These are phyloP conservation scores for Xylaria hypoxylon DNA, from an alignment of 2,329 filamentous ascomycete species.

Conservation along the genomic window DNA sequence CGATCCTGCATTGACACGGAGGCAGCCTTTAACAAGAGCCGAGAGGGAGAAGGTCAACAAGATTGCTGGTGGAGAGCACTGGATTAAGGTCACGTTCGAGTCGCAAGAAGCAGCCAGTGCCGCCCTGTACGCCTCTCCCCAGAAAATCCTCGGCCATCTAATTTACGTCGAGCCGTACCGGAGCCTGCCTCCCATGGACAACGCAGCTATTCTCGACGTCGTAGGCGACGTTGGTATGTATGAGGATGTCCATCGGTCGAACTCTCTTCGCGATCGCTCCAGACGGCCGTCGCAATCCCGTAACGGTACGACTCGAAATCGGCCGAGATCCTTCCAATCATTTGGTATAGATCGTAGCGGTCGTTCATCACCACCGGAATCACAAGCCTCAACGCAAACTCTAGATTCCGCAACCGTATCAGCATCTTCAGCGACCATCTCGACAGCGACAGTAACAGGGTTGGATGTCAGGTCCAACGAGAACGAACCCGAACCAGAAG, in stretches of 20 bases:
- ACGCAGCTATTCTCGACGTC: constrained; percentile 70
- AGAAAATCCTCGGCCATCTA: constrained; percentile 76
- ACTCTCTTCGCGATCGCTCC: constrained; percentile 28
- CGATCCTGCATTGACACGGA: constrained; percentile 76
- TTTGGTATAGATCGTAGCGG: constrained; percentile 28
- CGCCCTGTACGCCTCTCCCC: constrained; percentile 76
- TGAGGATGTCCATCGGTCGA: constrained; percentile 41
- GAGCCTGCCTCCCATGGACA: constrained; percentile 71
- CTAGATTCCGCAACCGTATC: constrained; percentile 64
- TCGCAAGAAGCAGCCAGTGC: constrained; percentile 76
- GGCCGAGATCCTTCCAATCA: constrained; percentile 52
- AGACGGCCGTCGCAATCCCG: constrained; percentile 45
- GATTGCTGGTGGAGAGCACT: constrained; percentile 86
- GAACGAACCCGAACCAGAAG: constrained; percentile 46
- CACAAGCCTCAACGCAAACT: constrained; percentile 66
- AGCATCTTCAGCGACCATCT: constrained; percentile 56
- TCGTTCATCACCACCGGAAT: constrained; percentile 55
- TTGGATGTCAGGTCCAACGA: constrained; percentile 29
- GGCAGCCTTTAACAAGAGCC: constrained; percentile 72
- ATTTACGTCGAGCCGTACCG: constrained; percentile 78
- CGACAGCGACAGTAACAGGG: constrained; percentile 61
- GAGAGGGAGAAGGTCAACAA: constrained; percentile 84
- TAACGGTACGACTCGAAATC: constrained; percentile 38
- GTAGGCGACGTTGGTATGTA: constrained; percentile 55
- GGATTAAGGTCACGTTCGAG: constrained; percentile 90